Percentiles rank a stretch among this genome's conserved stretches.
Conservation (phyloP, 305 asterid genomes). For the Fraxinus sp. region DNA sequence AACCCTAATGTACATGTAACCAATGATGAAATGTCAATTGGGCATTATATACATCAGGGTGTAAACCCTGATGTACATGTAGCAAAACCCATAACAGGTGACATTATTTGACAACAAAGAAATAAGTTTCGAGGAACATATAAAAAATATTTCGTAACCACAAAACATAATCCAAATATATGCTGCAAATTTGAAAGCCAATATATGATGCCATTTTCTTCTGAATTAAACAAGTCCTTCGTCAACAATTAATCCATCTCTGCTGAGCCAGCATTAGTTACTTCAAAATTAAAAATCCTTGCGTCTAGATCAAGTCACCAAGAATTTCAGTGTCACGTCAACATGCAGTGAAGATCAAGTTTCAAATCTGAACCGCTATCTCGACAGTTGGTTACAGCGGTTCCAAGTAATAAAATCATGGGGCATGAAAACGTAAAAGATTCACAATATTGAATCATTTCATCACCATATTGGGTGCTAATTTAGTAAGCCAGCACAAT, state of each 20-base stretch:
- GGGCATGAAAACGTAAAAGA: slow-evolving; percentile 5
- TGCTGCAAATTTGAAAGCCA: neutral
- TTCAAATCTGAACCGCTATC: neutral
- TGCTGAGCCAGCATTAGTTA: slow-evolving; percentile 2
- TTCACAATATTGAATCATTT: neutral
- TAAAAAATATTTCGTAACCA: neutral
- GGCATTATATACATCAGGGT: neutral
- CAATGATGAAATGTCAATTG: neutral
- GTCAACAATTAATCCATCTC: neutral
- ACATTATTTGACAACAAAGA: neutral
- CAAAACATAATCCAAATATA: neutral
- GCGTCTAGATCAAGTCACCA: neutral
- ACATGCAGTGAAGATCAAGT: neutral
- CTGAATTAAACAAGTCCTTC: slow-evolving; percentile 1
- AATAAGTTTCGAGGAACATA: neutral
- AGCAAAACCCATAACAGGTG: neutral
- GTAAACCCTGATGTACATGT: neutral
- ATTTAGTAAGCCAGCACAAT: neutral
- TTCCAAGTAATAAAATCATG: neutral
- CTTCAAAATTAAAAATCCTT: neutral
- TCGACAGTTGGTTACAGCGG: neutral
- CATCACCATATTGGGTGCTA: neutral
- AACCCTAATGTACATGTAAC: neutral
- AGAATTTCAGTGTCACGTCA: neutral
- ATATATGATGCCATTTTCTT: neutral